Evolutionary conservation across 345 rosid genomes (phyloP), one percentile per base, ranked within the genome.

Genomic region (Murraya paniculata): DNA sequence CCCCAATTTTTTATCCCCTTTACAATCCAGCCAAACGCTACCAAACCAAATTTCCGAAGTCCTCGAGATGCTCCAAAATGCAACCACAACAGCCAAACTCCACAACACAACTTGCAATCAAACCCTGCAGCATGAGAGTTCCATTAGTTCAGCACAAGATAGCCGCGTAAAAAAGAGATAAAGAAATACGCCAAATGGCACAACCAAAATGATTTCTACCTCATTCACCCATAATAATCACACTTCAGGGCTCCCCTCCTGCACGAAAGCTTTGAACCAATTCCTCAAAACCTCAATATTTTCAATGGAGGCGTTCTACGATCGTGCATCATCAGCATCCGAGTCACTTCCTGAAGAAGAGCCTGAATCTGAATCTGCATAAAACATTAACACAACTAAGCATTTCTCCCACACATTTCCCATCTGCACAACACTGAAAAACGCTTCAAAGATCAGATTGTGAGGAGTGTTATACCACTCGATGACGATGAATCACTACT

Each of bases 401-500:
- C 67, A 74, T 64, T 70, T 64, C 25, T 28, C 41, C 36, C 30
- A 28, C 33, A 31, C 10, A 1, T n/a, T 11, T 16, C 71, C 41
- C 56, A 18, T 38, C 50, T 48, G 30, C 59, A 50, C 61, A 71
- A 38, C 58, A 53, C 57, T 62, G 50, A 56, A 31, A 7, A n/a
- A 57, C 55, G 25, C 71, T 66, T n/a, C 21, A 25, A 62, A 70
- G 0, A 31, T 64, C 58, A 73, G 57, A 56, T 22, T 48, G 9
- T 39, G 18, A 65, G 45, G 4, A 35, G 9, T 21, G 75, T 71
- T 28, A 35, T 84, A 92, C 97, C 94, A 66, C 94, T 92, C 2
- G 97, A 90, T 0, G 94, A 91, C 2, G 92, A 91, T 7, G 91
- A 84, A 70, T 83, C 92, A 71, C 93, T 92, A 33, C 94, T 84